Base-by-base conservation (phyloP, 2,329 filamentous ascomycete species). In the Penicillium expansum region DNA sequence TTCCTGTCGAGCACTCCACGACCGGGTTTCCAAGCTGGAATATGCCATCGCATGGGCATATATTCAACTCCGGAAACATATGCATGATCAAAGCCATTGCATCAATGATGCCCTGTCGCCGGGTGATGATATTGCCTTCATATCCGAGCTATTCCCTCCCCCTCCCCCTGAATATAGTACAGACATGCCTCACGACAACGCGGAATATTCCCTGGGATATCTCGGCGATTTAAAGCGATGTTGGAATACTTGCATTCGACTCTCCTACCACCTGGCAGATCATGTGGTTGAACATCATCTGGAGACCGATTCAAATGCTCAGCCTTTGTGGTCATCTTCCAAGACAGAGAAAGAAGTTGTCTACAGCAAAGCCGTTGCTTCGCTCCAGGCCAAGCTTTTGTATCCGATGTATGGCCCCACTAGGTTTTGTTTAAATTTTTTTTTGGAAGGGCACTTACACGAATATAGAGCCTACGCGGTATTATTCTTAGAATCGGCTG, bases 141-240 rank as follows among this genome's bases (percentile, higher is more conserved):
- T 69, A 18, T 62, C 64, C 1, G 59, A 63, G 14, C 49, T 69
- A 18, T 69, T 69, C 5, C 67, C 67, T 11, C 67, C 67, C 9
- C 65, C 66, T 0, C 67, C 67, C 24, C 67, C 67, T 20, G 59
- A 65, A 10, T 69, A 69, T 33, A 53, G 62, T 4, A n/a, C 50
- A 10, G 60, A 41, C 13, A 41, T 55, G 10, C 42, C 43, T 10
- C 59, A 65, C n/a, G 60, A 60, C 33, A 60, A 60, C 24, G 65
- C 63, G 13, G 59, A 65, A n/a, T 67, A 69, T 43, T 65, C 66
- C n/a, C 58, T 69, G 20, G 64, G 58, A 13, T 69, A 69, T 48
- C 42, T 69, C 16, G 57, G 59, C 4, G 66, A 69, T 37, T 52
- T 69, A 2, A 60, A 56, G 16, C 55, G 63, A 37, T 69, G 67